Conservation (phyloP, 345 rosid genomes). For the thale cress (Arabidopsis thaliana) region DNA sequence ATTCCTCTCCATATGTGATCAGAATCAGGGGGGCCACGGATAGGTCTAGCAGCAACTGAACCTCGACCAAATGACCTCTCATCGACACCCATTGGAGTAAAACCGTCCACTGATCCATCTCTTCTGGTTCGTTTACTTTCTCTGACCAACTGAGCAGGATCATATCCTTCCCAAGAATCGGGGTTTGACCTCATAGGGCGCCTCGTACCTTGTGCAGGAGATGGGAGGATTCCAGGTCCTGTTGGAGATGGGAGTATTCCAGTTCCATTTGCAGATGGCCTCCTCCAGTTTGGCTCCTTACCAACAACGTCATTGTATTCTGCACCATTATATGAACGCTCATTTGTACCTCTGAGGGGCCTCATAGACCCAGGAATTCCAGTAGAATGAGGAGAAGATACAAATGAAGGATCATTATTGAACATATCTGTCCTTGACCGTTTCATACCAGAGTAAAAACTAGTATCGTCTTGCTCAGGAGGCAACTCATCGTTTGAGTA, state of each 20-base stretch:
- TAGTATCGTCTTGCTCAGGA: constrained; percentile 66
- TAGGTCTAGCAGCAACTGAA: constrained; percentile 44
- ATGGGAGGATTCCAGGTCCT: constrained; percentile 61
- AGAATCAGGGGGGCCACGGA: constrained; percentile 50
- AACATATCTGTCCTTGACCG: constrained; percentile 67
- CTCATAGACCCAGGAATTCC: constrained; percentile 53
- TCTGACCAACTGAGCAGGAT: constrained; percentile 64
- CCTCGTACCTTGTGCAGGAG: constrained; percentile 61
- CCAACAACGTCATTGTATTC: constrained; percentile 61
- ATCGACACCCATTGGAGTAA: constrained; percentile 46
- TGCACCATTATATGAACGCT: constrained; percentile 54
- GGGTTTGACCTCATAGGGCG: constrained; percentile 58
- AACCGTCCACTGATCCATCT: constrained; percentile 59
- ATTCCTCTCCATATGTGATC: constrained; percentile 74
- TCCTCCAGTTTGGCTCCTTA: constrained; percentile 67
- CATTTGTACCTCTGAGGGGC: constrained; percentile 61
- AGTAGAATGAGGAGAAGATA: constrained; percentile 47
- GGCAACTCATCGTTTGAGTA: constrained; percentile 79
- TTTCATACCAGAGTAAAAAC: constrained; percentile 61
- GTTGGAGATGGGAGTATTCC: constrained; percentile 68
- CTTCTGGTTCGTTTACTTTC: constrained; percentile 76
- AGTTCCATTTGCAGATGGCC: constrained; percentile 67
- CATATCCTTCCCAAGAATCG: constrained; percentile 81
- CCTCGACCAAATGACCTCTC: constrained; percentile 57
- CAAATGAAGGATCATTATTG: constrained; percentile 53